Conservation (phyloP, 257 asterid genomes). For the Plantago ovata region DNA sequence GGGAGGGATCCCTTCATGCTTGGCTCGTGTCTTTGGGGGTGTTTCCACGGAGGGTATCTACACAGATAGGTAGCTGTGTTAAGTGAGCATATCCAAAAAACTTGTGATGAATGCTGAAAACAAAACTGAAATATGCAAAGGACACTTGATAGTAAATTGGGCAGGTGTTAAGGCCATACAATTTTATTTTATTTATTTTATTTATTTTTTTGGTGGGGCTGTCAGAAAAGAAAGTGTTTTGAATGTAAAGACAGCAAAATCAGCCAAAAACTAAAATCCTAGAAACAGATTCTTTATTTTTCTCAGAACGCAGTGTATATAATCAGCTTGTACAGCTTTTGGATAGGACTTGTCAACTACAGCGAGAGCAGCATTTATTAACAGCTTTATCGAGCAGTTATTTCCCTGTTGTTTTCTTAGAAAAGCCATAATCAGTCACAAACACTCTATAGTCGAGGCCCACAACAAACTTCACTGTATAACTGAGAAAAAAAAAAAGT, state of each 20-base stretch:
- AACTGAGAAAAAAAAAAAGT: background rate
- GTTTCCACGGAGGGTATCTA: constrained; percentile 59
- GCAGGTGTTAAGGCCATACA: too few relatives aligned
- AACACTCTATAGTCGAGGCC: background rate
- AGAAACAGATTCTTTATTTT: background rate
- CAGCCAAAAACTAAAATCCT: background rate
- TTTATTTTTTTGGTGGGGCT: too few relatives aligned
- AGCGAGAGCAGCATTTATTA: too few relatives aligned
- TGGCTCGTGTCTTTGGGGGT: constrained; percentile 63
- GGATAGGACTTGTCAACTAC: too few relatives aligned
- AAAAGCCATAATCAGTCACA: background rate
- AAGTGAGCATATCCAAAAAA: background rate
- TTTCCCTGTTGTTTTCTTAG: background rate
- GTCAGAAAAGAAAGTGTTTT: background rate
- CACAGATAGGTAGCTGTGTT: constrained; percentile 25
- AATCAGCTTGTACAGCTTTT: background rate
- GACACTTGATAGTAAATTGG: background rate
- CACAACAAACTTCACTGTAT: background rate
- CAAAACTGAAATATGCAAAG: background rate
- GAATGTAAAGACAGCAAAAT: background rate
- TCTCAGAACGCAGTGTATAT: background rate
- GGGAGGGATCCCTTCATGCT: constrained; percentile 58
- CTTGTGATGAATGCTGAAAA: background rate
- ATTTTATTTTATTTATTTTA: too few relatives aligned
- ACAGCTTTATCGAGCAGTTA: too few relatives aligned